Evolutionary conservation across 352 stramenopile genomes (phyloP).

Genomic region (Elongisporangium senticosum): DNA sequence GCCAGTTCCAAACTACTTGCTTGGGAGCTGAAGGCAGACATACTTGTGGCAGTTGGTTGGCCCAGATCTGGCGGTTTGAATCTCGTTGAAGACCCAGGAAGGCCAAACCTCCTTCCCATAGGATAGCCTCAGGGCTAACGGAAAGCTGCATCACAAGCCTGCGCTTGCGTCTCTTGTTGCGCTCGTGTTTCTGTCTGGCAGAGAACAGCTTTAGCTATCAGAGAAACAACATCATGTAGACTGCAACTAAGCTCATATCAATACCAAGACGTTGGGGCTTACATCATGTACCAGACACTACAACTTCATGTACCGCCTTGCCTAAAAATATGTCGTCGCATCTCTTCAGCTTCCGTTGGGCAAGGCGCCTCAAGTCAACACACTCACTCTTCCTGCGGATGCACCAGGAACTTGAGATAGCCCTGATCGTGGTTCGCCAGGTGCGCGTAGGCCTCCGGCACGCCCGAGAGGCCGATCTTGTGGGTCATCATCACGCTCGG

Average conservation of each 20-base stretch:
- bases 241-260: neutral
- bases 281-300: neutral
- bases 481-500: conserved; percentile 51
- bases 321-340: neutral
- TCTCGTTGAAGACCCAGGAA: neutral
- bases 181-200: too few relatives aligned
- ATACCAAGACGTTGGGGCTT: neutral
- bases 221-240: too few relatives aligned
- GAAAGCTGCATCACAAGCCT: too few relatives aligned
- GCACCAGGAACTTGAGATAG: conserved; percentile 58
- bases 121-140: too few relatives aligned
- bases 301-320: neutral
- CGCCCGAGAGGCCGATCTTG: conserved; percentile 43
- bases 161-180: too few relatives aligned
- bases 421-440: conserved; percentile 53
- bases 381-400: conserved; percentile 21
- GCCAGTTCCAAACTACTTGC: neutral
- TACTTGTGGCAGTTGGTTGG: neutral
- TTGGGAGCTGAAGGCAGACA: neutral
- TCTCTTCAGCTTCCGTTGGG: neutral
- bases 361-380: neutral
- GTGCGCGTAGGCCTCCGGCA: conserved; percentile 41
- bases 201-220: too few relatives aligned
- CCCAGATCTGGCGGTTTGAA: neutral
- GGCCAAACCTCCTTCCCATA: too few relatives aligned